Evolutionary conservation across 1,139 yeast genomes (phyloP), one percentile per base, ranked within the genome.

Genomic region (Arxiozyma slooffiae): DNA sequence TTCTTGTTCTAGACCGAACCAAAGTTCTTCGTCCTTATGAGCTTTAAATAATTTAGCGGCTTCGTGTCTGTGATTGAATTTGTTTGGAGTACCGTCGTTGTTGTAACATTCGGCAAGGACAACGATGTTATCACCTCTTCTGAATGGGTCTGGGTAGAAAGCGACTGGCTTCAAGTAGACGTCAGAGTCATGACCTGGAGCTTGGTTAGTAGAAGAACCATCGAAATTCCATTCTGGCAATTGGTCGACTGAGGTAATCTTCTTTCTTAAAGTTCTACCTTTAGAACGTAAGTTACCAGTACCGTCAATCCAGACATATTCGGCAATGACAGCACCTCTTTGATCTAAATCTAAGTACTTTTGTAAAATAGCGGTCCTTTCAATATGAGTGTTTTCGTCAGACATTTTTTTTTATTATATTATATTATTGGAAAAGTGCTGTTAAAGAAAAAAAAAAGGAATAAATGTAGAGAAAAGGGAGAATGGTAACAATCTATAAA

Each of bases 1-100:
- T 74, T 92, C 98, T 78, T 92, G 98, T 77, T 92, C 98, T 67
- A 92, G 80, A 72, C 98, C 98, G 66, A 92, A 92, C 98, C 98
- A 92, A 65, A 89, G 82, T 62, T 79, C 79, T 71, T 87, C 89
- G 58, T 77, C 79, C 64, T 80, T 76, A 75, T 92, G 97, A 56
- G 96, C 96, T 70, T 81, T 82, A 92, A 92, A 87, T 67, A 92
- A 81, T 78, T 90, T 89, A 69, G 87, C 92, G 72, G 96, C 89
- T 73, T 89, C 97, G 72, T 86, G 95, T 79, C 98, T 86, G 80
- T 89, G 96, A 82, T 92, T 92, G 74, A 80, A 86, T 75, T 87
- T 87, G 85, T 92, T 92, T 74, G 98, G 97, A 57, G 97, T 89
- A 67, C 98, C 98, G 67, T 92, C 98, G 73, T 85, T 86, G 82